A percentile compares a stretch with the other conserved stretches of the same genome.
phyloP scores from a whole-genome alignment of 75 land plant species.

The Pinus albicaulis region DNA sequence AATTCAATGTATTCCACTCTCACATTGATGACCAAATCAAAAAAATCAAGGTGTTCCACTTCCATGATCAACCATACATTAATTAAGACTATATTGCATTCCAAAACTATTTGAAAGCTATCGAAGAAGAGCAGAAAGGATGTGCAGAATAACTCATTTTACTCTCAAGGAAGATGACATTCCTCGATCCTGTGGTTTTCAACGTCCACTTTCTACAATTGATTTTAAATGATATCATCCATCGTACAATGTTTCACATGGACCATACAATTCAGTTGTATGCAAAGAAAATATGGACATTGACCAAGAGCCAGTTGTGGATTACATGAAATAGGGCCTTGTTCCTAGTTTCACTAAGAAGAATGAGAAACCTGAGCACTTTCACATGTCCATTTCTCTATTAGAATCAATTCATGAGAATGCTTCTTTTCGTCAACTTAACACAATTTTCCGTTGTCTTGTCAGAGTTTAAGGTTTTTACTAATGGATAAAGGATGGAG shows the following conservation, averaged over 20 bases:
- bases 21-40: too few relatives aligned
- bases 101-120: too few relatives aligned
- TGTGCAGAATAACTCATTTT: conserved; percentile 90
- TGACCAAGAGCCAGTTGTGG: conserved; percentile 35
- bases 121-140: conserved; percentile 11
- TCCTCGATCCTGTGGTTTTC: conserved; percentile 56
- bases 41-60: too few relatives aligned
- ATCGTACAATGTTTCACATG: conserved; percentile 79
- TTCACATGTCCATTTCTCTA: conserved; percentile 89
- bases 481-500: too few relatives aligned
- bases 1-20: too few relatives aligned
- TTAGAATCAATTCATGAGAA: conserved; percentile 80
- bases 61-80: too few relatives aligned
- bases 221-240: conserved; percentile 37
- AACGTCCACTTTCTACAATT: not conserved
- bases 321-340: conserved; percentile 93
- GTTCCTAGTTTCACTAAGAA: conserved; percentile 93
- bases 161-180: conserved; percentile 64
- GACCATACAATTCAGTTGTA: conserved; percentile 69
- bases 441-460: conserved; percentile 67
- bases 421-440: conserved; percentile 74
- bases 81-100: too few relatives aligned
- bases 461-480: conserved; percentile 79
- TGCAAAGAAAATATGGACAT: conserved; percentile 11
- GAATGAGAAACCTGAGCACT: conserved; percentile 76